Conservation (phyloP, 345 rosid species). For the Eucalyptus polybractea region DNA sequence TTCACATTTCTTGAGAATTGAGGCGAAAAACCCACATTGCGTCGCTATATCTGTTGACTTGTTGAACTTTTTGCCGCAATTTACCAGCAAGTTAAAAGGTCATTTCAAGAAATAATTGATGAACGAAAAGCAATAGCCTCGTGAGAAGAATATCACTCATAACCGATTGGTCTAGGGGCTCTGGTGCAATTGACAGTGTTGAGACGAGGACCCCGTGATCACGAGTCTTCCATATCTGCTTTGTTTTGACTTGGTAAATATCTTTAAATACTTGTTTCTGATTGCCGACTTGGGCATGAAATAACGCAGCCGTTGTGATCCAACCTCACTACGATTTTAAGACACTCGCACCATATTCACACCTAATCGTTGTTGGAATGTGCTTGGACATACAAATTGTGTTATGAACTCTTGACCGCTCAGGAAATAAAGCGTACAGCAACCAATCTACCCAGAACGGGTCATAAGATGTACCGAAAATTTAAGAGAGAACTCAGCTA, state of each 20-base stretch:
- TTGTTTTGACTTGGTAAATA: not conserved
- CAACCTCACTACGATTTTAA: not conserved
- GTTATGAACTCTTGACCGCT: not conserved
- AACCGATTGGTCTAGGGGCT: not conserved
- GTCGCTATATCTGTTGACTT: not conserved
- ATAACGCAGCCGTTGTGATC: not conserved
- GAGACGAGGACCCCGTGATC: not conserved
- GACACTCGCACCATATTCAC: not conserved
- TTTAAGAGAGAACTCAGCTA: not conserved
- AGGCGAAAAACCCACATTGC: not conserved
- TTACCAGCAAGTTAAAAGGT: not conserved
- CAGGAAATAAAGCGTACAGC: not conserved
- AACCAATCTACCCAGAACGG: not conserved
- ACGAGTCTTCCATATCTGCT: not conserved
- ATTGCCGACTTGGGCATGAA: not conserved
- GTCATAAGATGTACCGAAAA: not conserved
- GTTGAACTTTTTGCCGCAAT: not conserved
- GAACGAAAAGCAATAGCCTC: not conserved
- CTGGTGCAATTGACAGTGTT: not conserved
- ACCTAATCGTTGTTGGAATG: not conserved
- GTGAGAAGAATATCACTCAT: not conserved
- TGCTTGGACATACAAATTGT: not conserved
- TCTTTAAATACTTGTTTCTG: not conserved
- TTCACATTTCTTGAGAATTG: not conserved
- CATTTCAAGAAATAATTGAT: not conserved